A percentile compares a stretch with the other conserved stretches of the same genome.
These are phyloP conservation scores for Medicago arabica DNA, from an alignment of 306 rosid genomes.

Conservation along the genomic window DNA sequence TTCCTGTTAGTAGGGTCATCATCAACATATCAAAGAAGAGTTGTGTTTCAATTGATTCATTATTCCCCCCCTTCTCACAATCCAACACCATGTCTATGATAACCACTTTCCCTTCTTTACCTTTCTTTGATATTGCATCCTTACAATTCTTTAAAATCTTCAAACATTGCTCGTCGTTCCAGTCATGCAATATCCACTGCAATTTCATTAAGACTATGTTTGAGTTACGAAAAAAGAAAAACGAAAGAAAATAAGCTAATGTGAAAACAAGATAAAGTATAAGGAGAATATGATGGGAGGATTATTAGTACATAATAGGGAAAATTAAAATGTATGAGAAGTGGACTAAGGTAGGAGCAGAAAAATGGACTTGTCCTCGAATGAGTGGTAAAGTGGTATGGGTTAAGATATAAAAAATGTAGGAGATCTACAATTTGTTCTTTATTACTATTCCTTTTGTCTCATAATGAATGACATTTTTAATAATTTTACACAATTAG, in stretches of 20 bases:
- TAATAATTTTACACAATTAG: no score
- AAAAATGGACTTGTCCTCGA: no score
- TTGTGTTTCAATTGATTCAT: not conserved
- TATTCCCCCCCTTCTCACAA: not conserved
- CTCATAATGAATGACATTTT: no score
- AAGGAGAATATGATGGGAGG: not conserved
- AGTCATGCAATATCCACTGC: not conserved
- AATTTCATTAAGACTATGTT: not conserved
- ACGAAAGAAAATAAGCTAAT: not conserved
- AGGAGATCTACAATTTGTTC: no score
- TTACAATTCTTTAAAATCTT: not conserved
- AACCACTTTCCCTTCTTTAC: not conserved
- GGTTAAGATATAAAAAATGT: no score
- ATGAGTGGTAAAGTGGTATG: no score
- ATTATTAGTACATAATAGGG: no score
- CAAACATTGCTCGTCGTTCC: not conserved
- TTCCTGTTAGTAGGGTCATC: not conserved
- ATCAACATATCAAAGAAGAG: conserved; percentile 3
- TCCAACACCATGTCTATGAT: not conserved
- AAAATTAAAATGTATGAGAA: no score
- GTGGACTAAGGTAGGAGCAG: no score
- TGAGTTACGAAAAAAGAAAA: not conserved
- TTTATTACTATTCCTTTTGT: no score
- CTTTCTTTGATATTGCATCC: not conserved
- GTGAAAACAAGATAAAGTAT: no score